Evolutionary conservation across 2,329 filamentous ascomycete species (phyloP), one percentile per base, ranked within the genome.

Genomic region (Xylaria sp.): DNA sequence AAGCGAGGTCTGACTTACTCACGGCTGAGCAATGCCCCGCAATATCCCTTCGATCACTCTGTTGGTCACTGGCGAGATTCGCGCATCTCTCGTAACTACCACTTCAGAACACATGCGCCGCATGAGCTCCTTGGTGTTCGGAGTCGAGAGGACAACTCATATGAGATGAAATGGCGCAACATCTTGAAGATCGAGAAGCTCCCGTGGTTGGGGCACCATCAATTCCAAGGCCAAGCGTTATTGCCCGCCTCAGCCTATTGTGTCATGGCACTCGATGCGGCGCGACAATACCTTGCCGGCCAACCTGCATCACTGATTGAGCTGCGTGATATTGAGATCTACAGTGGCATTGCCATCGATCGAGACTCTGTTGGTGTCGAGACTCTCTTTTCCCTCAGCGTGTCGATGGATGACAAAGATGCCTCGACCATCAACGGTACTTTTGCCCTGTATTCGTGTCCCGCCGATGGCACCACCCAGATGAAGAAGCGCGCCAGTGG

Each of bases 11-110:
- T 71, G 8, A 25, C 67, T 18, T 20, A 39, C 20, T 64, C 52
- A n/a, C 68, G 65, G 10, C 66, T 80, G 5, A 23, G 54, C 1
- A 69, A 78, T 44, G 65, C 84, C 0, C 85, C 85, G 0, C 66
- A 74, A 0, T 88, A 87, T 65, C 80, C 82, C 0, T 87, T 85
- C 83, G 82, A 87, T 52, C 84, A 86, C 71, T 79, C 80, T 1
- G 79, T 80, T 31, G 66, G 72, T 0, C 79, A 83, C 69, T 85
- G 82, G 77, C 78, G 81, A 25, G 82, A 86, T 67, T 82, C 83
- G 18, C 79, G 84, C 3, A 72, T 84, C 5, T 82, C 82, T 20
- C 80, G 80, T 18, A 79, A 84, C 31, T 80, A 81, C 66, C 79
- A 82, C 25, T 74, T 75, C 2, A 75, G 77, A 76, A 59, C 69